Conservation (phyloP, 75 land plant genomes). For the Selaginella tamariscina region DNA sequence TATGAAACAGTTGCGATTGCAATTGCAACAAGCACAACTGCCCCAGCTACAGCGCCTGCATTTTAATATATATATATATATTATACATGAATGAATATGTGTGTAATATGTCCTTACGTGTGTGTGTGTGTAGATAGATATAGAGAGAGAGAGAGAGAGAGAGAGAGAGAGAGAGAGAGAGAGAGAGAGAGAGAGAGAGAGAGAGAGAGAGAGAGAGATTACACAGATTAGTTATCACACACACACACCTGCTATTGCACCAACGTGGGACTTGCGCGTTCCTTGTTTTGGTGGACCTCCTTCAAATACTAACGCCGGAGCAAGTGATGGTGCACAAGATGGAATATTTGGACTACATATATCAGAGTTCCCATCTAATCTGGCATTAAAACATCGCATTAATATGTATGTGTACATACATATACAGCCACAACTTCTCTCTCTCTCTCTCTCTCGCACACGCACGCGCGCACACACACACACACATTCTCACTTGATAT, state of each 20-base stretch:
- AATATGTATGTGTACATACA: too few relatives aligned
- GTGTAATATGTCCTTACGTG: too few relatives aligned
- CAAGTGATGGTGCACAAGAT: constrained; percentile 7
- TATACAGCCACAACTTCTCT: not conserved
- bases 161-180: too few relatives aligned
- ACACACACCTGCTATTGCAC: too few relatives aligned
- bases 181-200: too few relatives aligned
- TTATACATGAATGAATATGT: too few relatives aligned
- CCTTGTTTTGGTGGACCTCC: not conserved
- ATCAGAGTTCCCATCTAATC: constrained; percentile 14
- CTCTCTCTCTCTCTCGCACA: not conserved
- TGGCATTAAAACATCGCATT: not conserved
- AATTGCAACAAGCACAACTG: constrained; percentile 47
- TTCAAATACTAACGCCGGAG: constrained; percentile 15
- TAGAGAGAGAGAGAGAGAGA: too few relatives aligned
- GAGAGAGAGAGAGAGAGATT: too few relatives aligned
- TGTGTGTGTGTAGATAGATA: too few relatives aligned
- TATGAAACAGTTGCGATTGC: constrained; percentile 30
- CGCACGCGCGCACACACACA: not conserved
- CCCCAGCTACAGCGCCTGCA: constrained; percentile 81
- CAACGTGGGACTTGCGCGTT: constrained; percentile 24
- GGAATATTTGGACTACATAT: constrained; percentile 19
- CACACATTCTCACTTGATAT: not conserved
- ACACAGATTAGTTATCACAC: too few relatives aligned
- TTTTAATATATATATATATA: too few relatives aligned